Conservation (phyloP, 257 asterid species). For the Rehmannia glutinosa region DNA sequence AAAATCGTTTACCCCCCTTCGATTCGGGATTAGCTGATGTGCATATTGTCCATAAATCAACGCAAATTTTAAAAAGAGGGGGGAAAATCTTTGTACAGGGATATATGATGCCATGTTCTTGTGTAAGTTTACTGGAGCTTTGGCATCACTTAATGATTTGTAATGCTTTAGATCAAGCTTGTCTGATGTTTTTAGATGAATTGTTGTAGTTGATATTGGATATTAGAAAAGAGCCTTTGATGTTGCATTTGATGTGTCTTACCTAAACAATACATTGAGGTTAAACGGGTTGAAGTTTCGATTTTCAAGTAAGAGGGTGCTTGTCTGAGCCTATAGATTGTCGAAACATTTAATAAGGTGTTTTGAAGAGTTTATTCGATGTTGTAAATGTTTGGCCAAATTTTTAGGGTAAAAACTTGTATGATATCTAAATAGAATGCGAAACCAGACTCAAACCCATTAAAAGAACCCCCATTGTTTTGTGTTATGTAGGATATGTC, state of each 20-base stretch:
- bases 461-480: too few relatives aligned
- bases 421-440: too few relatives aligned
- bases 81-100: conserved; percentile 15
- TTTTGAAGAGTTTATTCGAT: too few relatives aligned
- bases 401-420: too few relatives aligned
- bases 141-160: neutral
- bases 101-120: conserved; percentile 6
- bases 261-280: too few relatives aligned
- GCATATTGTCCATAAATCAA: neutral
- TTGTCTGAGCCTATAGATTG: too few relatives aligned
- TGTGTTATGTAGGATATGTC: too few relatives aligned
- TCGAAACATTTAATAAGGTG: too few relatives aligned
- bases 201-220: neutral
- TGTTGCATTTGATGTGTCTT: neutral
- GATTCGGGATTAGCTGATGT: neutral
- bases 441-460: too few relatives aligned
- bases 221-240: neutral
- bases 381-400: too few relatives aligned
- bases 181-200: neutral
- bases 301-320: too few relatives aligned
- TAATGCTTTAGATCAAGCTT: neutral
- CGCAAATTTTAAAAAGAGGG: neutral
- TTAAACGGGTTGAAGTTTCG: too few relatives aligned
- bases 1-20: neutral
- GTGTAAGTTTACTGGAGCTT: conserved; percentile 6